These are phyloP conservation scores for Choricystis sp. DNA, from an alignment of 139 green algal genomes.

Conservation along the genomic window DNA sequence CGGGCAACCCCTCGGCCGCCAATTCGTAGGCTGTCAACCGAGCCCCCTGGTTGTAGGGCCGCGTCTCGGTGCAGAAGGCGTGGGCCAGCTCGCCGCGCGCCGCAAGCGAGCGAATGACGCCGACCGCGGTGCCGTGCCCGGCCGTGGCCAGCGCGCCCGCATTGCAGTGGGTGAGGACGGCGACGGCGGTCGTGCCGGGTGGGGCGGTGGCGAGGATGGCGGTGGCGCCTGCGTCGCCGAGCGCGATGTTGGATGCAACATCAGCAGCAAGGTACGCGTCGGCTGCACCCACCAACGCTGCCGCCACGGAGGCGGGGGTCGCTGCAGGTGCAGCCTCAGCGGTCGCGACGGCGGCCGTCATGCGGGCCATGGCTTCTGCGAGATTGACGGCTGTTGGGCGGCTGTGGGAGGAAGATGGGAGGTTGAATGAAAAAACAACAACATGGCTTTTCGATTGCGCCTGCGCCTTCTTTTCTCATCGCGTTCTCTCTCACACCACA, in stretches of 20 bases:
- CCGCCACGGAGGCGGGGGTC: slow-evolving; percentile 25
- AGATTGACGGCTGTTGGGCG: slow-evolving; percentile 94
- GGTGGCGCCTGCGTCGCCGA: slow-evolving; percentile 54
- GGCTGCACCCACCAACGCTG: slow-evolving; percentile 36
- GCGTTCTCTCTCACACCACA: not conserved
- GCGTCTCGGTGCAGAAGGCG: slow-evolving; percentile 77
- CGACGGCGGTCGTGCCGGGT: slow-evolving; percentile 15
- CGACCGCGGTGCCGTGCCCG: slow-evolving; percentile 81
- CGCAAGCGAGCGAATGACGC: slow-evolving; percentile 69
- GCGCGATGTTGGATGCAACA: slow-evolving; percentile 61
- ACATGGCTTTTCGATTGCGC: not conserved
- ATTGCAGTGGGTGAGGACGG: slow-evolving; percentile 93
- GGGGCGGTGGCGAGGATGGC: slow-evolving; percentile 44
- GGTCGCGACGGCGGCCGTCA: slow-evolving; percentile 28
- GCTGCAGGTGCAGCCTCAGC: slow-evolving; percentile 17
- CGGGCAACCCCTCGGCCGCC: slow-evolving; percentile 70
- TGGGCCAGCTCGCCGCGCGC: slow-evolving; percentile 55
- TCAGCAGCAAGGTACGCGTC: slow-evolving; percentile 71
- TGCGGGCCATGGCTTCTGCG: slow-evolving; percentile 41
- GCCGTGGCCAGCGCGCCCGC: slow-evolving; percentile 85
- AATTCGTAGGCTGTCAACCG: slow-evolving; percentile 92
- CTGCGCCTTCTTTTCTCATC: not conserved
- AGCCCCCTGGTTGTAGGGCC: slow-evolving; percentile 91
- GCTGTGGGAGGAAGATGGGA: slow-evolving; percentile 19
- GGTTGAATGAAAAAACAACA: not conserved